phyloP scores from a whole-genome alignment of 345 rosid genomes.

The Linum tenue region DNA sequence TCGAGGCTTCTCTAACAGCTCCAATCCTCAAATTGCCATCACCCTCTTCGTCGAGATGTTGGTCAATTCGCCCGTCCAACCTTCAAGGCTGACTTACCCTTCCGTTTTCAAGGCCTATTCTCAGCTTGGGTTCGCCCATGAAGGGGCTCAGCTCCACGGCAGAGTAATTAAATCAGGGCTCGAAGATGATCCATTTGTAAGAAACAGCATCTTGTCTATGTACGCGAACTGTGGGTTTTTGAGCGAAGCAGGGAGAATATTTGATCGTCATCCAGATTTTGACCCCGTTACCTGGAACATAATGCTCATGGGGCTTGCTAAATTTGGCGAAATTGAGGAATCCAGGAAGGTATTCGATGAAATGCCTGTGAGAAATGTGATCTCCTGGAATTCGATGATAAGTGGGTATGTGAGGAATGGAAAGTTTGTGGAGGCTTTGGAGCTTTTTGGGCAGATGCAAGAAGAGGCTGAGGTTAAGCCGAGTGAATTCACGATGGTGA shows the following conservation, averaged over 20 bases:
- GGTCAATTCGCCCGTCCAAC: conserved; percentile 29
- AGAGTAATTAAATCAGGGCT: conserved; percentile 59
- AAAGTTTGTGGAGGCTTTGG: conserved; percentile 41
- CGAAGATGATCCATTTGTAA: conserved; percentile 45
- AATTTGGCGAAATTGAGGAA: conserved; percentile 42
- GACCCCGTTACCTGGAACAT: conserved; percentile 72
- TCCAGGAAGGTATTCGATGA: conserved; percentile 46
- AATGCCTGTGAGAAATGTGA: conserved; percentile 34
- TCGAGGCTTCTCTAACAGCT: conserved; percentile 62
- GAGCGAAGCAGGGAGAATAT: conserved; percentile 43
- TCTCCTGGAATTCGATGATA: conserved; percentile 71
- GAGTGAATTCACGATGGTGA: conserved; percentile 62
- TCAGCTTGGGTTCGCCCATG: conserved; percentile 36
- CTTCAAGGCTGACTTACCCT: conserved; percentile 66
- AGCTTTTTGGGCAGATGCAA: conserved; percentile 51
- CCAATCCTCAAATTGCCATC: conserved; percentile 42
- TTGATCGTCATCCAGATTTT: conserved; percentile 19
- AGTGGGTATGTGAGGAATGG: conserved; percentile 64
- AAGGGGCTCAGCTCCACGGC: conserved; percentile 64
- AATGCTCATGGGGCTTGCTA: conserved; percentile 56
- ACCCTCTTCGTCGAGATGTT: conserved; percentile 51
- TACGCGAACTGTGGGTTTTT: conserved; percentile 48
- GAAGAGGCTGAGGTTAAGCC: conserved; percentile 26
- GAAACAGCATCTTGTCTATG: conserved; percentile 50
- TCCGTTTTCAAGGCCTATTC: conserved; percentile 69